Base-by-base conservation (phyloP, 768 basidiomycete genomes). In the Candolleomyces aberdarensis region DNA sequence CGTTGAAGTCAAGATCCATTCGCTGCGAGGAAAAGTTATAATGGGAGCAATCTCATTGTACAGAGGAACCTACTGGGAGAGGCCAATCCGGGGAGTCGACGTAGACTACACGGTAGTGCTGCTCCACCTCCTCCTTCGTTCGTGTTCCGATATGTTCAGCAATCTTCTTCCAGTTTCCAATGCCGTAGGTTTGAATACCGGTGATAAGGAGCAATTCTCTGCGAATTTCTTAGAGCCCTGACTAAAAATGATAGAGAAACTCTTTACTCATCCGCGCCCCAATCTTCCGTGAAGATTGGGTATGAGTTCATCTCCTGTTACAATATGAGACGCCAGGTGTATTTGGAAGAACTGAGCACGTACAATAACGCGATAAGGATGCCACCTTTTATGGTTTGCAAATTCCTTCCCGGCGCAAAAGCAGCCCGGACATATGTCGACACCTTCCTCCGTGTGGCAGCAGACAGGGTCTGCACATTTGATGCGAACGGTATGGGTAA, bases 101-200 rank as follows among this genome's bases (percentile, higher is more conserved):
- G 69, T 96, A 98, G 41, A 91, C 83, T 52, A 82, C 69, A 48
- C 84, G 83, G 71, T 99, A 99, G 74, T 99, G 96, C 60, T 86
- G 76, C 71, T 96, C 91, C 14, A 94, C 92, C 69, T 98, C 96
- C 68, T 97, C 94, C 71, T 89, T 95, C 11, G 95, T 91, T 59
- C 95, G 83, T 9, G 94, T 95, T 9, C 97, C 97, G 43, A 99
- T 84, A 72, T 97, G 93, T 66, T 94, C 94, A 1, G 95, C 91
- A 47, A 96, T 92, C 68, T 95, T 95, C 70, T 89, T 89, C 96
- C 96, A 99, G 71, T 98, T 98, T 3, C 96, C 96, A 39, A 98
- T 74, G 0, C 96, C 96, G 69, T 93, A 91, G 26, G 84, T 81
- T 7, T 91, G 83, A 36, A 95, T 86, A 32, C 95, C 97, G 58